Percentiles rank a stretch among this genome's conserved stretches.
Evolutionary conservation across 2,329 filamentous ascomycete genomes (phyloP).

Genomic region (Claviceps sp.): DNA sequence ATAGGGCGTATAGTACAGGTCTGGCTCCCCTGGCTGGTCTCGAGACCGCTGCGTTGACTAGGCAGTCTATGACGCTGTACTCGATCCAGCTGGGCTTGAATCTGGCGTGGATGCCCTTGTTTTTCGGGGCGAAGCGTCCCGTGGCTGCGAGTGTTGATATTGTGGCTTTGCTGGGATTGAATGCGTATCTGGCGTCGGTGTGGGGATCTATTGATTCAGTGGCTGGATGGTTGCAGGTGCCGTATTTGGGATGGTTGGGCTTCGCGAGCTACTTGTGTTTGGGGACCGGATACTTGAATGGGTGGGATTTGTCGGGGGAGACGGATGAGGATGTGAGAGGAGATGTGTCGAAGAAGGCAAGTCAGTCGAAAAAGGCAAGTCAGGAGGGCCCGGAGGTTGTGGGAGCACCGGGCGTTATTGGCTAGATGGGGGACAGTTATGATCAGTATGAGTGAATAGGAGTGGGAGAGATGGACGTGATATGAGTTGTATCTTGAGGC

Average conservation of each 20-base stretch:
- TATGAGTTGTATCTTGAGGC: too few relatives aligned
- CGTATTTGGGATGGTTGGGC: conserved; percentile 74
- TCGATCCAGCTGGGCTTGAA: conserved; percentile 77
- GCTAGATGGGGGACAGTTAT: too few relatives aligned
- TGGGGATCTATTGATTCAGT: conserved; percentile 64
- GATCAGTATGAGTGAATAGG: too few relatives aligned
- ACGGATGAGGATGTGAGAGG: conserved; percentile 8
- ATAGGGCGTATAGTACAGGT: conserved; percentile 57
- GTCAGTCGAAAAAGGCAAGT: too few relatives aligned
- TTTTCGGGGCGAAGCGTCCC: conserved; percentile 67
- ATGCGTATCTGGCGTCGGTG: conserved; percentile 59
- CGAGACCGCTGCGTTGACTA: conserved; percentile 43
- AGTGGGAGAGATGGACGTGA: too few relatives aligned
- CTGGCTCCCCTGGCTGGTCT: conserved; percentile 42
- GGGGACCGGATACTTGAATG: conserved; percentile 53
- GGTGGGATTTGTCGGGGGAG: conserved; percentile 43
- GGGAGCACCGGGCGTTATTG: too few relatives aligned
- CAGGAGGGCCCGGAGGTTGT: too few relatives aligned
- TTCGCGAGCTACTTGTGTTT: conserved; percentile 80
- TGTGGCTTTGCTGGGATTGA: conserved; percentile 55
- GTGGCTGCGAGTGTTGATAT: conserved; percentile 65
- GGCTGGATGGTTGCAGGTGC: conserved; percentile 61
- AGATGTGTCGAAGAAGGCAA: too few relatives aligned
- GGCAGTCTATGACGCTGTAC: conserved; percentile 63
- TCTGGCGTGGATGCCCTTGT: conserved; percentile 81